phyloP scores from a whole-genome alignment of 2,329 filamentous ascomycete genomes.

The Huntiella moniliformis region DNA sequence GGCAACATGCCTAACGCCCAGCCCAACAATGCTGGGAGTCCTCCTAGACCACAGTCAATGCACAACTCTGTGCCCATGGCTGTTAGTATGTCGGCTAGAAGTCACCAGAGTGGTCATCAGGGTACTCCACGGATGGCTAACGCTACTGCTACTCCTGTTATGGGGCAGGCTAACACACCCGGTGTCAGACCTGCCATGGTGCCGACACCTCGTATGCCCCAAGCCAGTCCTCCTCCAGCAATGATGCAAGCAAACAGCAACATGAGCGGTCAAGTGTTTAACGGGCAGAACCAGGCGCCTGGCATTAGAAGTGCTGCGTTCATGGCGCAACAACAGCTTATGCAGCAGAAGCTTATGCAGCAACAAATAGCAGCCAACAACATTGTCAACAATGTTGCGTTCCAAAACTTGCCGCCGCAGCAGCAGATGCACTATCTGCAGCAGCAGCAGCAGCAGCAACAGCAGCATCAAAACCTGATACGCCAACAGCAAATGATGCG shows the following conservation, averaged over 20 bases:
- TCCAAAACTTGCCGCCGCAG: constrained; percentile 20
- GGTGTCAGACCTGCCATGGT: constrained; percentile 32
- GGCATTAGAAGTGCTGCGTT: constrained; percentile 21
- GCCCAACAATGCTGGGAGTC: constrained; percentile 50
- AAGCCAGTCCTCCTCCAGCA: constrained; percentile 41
- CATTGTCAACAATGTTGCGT: constrained; percentile 16
- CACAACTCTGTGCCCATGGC: constrained; percentile 38
- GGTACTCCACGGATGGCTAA: constrained; percentile 44
- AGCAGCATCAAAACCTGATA: constrained; percentile 13
- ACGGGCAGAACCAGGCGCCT: not conserved
- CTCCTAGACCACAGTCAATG: constrained; percentile 46
- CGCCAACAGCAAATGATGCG: not conserved
- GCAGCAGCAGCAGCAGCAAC: constrained; percentile 18
- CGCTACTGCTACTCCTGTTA: constrained; percentile 40
- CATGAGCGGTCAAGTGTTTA: constrained; percentile 19
- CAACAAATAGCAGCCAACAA: constrained; percentile 24
- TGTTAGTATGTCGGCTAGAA: constrained; percentile 43
- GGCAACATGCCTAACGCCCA: constrained; percentile 46
- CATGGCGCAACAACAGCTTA: constrained; percentile 21
- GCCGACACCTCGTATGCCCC: constrained; percentile 42
- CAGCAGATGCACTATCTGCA: constrained; percentile 16
- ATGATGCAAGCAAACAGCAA: constrained; percentile 36
- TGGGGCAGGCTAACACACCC: constrained; percentile 36
- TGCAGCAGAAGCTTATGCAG: constrained; percentile 27
- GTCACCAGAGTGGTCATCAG: constrained; percentile 45